Base-by-base conservation (phyloP, 257 asterid genomes). In the Linaria vulgaris region DNA sequence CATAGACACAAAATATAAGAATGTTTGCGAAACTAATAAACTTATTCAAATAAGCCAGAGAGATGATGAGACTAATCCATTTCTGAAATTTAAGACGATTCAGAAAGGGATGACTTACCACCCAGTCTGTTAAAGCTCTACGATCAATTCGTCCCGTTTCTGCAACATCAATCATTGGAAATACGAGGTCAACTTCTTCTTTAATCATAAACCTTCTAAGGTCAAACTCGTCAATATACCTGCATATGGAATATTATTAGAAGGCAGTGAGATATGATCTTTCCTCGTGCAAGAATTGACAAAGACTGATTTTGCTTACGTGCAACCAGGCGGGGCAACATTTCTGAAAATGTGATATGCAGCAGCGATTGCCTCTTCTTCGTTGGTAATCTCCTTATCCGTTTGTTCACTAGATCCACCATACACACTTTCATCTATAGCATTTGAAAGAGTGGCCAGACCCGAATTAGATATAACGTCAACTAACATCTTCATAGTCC, bases 281-380 rank as follows among this genome's bases (percentile, higher is more conserved):
- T 5, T 2, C 10, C 31, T 16, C n/a, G 23, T 3, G 31, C 37
- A 43, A 45, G 24, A 30, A 10, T 15, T 60, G 12, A 43, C 64
- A 49, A 70, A 23, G 37, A 70, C 12, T 68, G 49, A 48, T n/a
- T n/a, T 41, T 68, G 59, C 92, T 83, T 76, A 91, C 97, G 74
- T 83, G 95, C 80, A 71, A 56, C 89, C 79, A 7, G 82, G 89
- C 70, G 58, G 88, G 62, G 94, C 97, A 16, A 88, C 86, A 53
- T 88, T 88, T 57, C 83, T 76, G 76, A 83, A 88, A 59, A 90
- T 81, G 75, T 85, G 87, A 78, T 82, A 87, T 0, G 97, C 92
- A 68, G 96, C 95, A 53, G 92, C 95, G 52, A 83, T 80, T 17
- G 97, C 97, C 66, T 82, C 90, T 76, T 90, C 96, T 72, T 83